Evolutionary conservation across 106 monocot species (phyloP).

Genomic region (Allium cepa): DNA sequence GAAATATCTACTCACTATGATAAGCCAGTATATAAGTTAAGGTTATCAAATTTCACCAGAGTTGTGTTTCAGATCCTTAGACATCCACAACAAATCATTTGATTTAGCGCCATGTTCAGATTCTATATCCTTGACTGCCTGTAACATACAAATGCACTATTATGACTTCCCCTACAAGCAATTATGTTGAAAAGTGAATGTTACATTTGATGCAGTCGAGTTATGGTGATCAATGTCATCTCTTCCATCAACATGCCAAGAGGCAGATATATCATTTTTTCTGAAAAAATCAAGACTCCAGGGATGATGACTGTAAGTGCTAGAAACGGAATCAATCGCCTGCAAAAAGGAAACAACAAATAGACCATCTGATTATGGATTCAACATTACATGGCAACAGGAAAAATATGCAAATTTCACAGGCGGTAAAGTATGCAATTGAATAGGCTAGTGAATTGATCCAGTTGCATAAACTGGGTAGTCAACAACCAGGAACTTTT

Average conservation of each 20-base stretch:
- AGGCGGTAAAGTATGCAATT: not conserved
- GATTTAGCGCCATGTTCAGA: slow-evolving; percentile 8
- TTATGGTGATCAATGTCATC: slow-evolving; percentile 21
- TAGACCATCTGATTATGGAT: not conserved
- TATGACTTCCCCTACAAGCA: not conserved
- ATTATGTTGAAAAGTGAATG: not conserved
- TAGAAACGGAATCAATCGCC: slow-evolving; percentile 71
- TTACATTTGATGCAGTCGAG: slow-evolving; percentile 31
- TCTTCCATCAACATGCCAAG: slow-evolving; percentile 76
- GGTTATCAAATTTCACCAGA: slow-evolving; percentile 24
- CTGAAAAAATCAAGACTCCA: slow-evolving; percentile 92
- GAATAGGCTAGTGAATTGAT: too few relatives aligned
- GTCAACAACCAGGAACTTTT: too few relatives aligned
- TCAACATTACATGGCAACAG: too few relatives aligned
- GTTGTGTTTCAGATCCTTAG: slow-evolving; percentile 20
- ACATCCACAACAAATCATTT: slow-evolving; percentile 3
- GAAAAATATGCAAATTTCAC: not conserved
- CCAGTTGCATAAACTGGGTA: too few relatives aligned
- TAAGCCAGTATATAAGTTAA: not conserved
- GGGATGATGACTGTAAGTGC: slow-evolving; percentile 49
- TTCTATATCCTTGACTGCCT: slow-evolving; percentile 12
- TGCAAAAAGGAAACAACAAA: slow-evolving; percentile 9
- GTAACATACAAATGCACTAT: slow-evolving; percentile 2
- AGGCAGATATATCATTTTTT: slow-evolving; percentile 51
- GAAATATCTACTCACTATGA: not conserved